Evolutionary conservation across 768 basidiomycete species (phyloP).

Genomic region (Russula abietina): DNA sequence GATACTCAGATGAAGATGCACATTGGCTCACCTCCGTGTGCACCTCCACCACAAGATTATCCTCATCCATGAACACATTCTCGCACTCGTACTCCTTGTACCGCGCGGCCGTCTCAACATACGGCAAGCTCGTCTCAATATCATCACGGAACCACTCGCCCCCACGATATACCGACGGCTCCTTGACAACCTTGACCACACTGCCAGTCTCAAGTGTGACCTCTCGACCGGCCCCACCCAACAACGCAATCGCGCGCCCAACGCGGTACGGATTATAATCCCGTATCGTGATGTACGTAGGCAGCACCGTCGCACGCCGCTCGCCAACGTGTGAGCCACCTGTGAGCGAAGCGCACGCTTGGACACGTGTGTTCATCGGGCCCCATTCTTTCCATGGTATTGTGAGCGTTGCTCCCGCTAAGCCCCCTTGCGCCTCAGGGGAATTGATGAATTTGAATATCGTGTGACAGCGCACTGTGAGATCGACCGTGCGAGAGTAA

Average conservation of each 20-base stretch:
- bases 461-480: constrained; percentile 11
- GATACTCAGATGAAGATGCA: too few species aligned
- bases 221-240: not conserved
- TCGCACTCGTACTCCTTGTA: not conserved
- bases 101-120: constrained; percentile 8
- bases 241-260: not conserved
- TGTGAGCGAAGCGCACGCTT: constrained; percentile 4
- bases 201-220: not conserved
- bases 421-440: too few species aligned
- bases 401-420: not conserved
- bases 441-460: not conserved
- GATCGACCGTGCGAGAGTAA: not conserved
- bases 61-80: constrained; percentile 9
- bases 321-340: constrained; percentile 12
- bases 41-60: constrained; percentile 4
- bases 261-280: constrained; percentile 13
- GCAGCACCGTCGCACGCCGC: constrained; percentile 2
- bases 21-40: constrained; percentile 1
- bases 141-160: constrained; percentile 6
- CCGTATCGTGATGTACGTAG: constrained; percentile 3
- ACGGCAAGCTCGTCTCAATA: constrained; percentile 4
- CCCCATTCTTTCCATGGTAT: constrained; percentile 13
- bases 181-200: not conserved
- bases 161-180: not conserved
- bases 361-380: not conserved